Base-by-base conservation (phyloP, 352 stramenopile genomes). In the Pythium grandisporangium region DNA sequence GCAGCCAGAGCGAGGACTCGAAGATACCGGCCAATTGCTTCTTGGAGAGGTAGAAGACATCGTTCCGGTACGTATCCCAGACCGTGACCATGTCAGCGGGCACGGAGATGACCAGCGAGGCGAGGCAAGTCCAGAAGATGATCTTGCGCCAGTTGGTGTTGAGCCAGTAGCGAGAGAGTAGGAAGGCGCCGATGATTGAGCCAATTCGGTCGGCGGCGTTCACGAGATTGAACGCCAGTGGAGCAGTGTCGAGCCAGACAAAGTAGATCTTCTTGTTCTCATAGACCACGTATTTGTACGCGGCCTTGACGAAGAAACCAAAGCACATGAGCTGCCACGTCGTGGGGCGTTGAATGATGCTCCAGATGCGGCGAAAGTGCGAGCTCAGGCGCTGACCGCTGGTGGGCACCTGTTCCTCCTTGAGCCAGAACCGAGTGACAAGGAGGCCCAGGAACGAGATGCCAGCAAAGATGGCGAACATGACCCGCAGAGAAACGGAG, bases 101-200 rank as follows among this genome's bases (percentile, higher is more conserved):
- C 6, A 54, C 8, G 30, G 37, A 19, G 35, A 60, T 14, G 4
- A 60, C 19, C 5, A 45, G 21, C 2, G 45, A 45, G 19, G 48
- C 46, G 8, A 32, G 17, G 16, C 51, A 45, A 24, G 38, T 37
- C 1, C 21, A 32, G 13, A 52, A 20, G 12, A 46, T 23, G n/a
- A 53, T 24, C 12, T 53, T 38, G 13, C 45, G 51, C 52, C 52
- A 60, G 41, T 60, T 60, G 5, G 52, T 55, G 41, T 60, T 60
- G 34, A 60, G 52, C 22, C 49, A 60, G 38, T 41, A 54, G 1
- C 43, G 16, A 30, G 35, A 45, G 10, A 32, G 27, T 14, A 32
- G 27, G 27, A 14, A 32, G 0, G 27, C 27, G 8, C 8, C 27
- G 14, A 32, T 32, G 27, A 32, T 14, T 14, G 27, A 32, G 27